A percentile compares a stretch with the other conserved stretches of the same genome.
phyloP scores from a whole-genome alignment of 768 basidiomycete species.

The Collybia mongolica region DNA sequence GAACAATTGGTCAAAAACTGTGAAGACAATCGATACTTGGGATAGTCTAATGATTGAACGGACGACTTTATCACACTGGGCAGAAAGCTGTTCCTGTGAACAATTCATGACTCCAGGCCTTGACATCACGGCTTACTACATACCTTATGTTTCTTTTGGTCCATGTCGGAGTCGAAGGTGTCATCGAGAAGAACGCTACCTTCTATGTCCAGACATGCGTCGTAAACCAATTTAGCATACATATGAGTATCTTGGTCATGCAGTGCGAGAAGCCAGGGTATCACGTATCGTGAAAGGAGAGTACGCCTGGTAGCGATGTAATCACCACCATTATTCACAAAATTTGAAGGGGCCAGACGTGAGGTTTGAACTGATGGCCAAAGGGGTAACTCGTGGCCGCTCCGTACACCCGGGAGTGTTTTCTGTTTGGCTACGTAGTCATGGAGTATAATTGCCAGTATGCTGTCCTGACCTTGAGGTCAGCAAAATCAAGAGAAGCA shows the following conservation, averaged over 20 bases:
- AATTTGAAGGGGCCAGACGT: slow-evolving; percentile 35
- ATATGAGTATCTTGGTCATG: slow-evolving; percentile 56
- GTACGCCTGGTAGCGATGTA: slow-evolving; percentile 61
- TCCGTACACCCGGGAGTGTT: slow-evolving; percentile 63
- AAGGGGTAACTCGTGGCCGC: slow-evolving; percentile 35
- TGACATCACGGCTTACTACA: neutral
- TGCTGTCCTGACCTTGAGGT: slow-evolving; percentile 51
- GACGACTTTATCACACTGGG: slow-evolving; percentile 41
- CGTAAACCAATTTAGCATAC: slow-evolving; percentile 55
- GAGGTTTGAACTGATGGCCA: slow-evolving; percentile 51
- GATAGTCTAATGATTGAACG: slow-evolving; percentile 52
- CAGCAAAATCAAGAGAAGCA: neutral
- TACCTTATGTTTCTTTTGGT: no score
- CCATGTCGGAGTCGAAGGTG: slow-evolving; percentile 6
- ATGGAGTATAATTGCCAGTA: slow-evolving; percentile 62
- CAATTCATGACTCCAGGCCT: neutral
- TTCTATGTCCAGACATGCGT: slow-evolving; percentile 48
- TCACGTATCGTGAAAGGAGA: slow-evolving; percentile 54
- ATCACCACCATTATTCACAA: slow-evolving; percentile 63
- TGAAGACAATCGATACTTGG: slow-evolving; percentile 54
- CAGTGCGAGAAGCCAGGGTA: slow-evolving; percentile 68
- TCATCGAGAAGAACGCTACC: slow-evolving; percentile 18
- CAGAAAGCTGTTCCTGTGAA: neutral
- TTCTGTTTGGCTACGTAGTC: slow-evolving; percentile 62
- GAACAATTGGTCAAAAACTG: slow-evolving; percentile 56